phyloP scores from a whole-genome alignment of 1,284 basidiomycete genomes.

The Austropuccinia psidii region DNA sequence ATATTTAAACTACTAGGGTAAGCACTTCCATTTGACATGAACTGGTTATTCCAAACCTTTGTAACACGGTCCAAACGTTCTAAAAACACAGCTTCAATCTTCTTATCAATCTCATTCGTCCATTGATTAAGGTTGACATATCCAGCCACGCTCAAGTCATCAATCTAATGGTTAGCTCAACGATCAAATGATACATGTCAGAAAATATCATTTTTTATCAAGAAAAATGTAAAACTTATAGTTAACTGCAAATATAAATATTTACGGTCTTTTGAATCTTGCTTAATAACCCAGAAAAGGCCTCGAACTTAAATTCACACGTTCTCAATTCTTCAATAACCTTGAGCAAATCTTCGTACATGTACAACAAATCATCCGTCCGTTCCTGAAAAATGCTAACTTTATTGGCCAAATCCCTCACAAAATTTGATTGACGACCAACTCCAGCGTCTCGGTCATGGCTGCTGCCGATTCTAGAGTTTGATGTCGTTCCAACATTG shows the following conservation, averaged over 20 bases:
- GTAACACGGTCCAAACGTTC: slow-evolving; percentile 70
- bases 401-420: slow-evolving; percentile 86
- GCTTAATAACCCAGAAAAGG: slow-evolving; percentile 67
- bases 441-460: slow-evolving; percentile 61
- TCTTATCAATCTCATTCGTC: slow-evolving; percentile 78
- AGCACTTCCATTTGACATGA: slow-evolving; percentile 49
- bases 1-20: not conserved
- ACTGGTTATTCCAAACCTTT: slow-evolving; percentile 78
- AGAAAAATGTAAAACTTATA: not conserved
- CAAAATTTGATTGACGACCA: slow-evolving; percentile 81
- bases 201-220: slow-evolving; percentile 2
- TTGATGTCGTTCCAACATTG: not conserved
- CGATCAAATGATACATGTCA: not conserved
- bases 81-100: slow-evolving; percentile 75
- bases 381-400: slow-evolving; percentile 68
- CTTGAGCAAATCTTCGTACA: slow-evolving; percentile 74
- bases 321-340: slow-evolving; percentile 77
- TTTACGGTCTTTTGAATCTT: slow-evolving; percentile 77
- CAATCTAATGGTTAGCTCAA: slow-evolving; percentile 56
- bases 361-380: slow-evolving; percentile 82
- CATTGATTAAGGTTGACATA: slow-evolving; percentile 97
- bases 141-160: slow-evolving; percentile 87
- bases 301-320: slow-evolving; percentile 73
- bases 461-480: slow-evolving; percentile 55
- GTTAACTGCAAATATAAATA: slow-evolving; percentile 15